These are phyloP conservation scores for Ceratobasidium sp. DNA, from an alignment of 1,284 basidiomycete genomes.

Conservation along the genomic window DNA sequence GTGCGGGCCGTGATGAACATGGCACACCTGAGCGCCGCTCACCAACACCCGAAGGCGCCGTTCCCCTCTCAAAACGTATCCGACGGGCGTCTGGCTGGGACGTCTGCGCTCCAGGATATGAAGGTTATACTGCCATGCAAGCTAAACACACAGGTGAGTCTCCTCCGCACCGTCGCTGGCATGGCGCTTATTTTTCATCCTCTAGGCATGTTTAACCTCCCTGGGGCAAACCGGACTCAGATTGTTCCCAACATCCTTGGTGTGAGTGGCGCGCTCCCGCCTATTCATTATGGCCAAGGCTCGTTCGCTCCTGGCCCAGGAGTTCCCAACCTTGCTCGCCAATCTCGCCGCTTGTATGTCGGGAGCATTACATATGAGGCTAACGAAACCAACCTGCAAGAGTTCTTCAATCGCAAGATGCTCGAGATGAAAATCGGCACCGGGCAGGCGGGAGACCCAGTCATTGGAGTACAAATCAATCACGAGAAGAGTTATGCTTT, in stretches of 20 bases:
- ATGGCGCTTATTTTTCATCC: not conserved
- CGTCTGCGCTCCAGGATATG: conserved; percentile 93
- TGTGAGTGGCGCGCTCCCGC: conserved; percentile 80
- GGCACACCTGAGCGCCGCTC: conserved; percentile 82
- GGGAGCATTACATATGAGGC: conserved; percentile 93
- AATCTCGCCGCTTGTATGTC: conserved; percentile 94
- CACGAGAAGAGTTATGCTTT: conserved; percentile 99
- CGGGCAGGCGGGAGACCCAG: conserved; percentile 87
- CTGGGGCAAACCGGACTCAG: conserved; percentile 89
- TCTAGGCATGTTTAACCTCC: conserved; percentile 88
- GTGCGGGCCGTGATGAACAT: conserved; percentile 59
- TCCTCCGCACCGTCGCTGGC: not conserved
- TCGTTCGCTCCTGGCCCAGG: conserved; percentile 53
- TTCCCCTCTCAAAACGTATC: conserved; percentile 85
- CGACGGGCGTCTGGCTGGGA: conserved; percentile 95
- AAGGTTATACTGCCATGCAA: conserved; percentile 92
- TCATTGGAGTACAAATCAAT: conserved; percentile 93
- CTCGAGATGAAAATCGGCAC: conserved; percentile 86
- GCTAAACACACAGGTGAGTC: conserved; percentile 93
- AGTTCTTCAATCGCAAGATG: conserved; percentile 98
- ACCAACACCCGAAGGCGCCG: conserved; percentile 88
- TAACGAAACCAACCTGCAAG: conserved; percentile 87
- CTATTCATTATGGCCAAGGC: conserved; percentile 67
- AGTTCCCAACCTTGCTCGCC: conserved; percentile 86
- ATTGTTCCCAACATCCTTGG: conserved; percentile 78